Evolutionary conservation across 2,329 filamentous ascomycete species (phyloP).

Genomic region (Colletotrichum horii): DNA sequence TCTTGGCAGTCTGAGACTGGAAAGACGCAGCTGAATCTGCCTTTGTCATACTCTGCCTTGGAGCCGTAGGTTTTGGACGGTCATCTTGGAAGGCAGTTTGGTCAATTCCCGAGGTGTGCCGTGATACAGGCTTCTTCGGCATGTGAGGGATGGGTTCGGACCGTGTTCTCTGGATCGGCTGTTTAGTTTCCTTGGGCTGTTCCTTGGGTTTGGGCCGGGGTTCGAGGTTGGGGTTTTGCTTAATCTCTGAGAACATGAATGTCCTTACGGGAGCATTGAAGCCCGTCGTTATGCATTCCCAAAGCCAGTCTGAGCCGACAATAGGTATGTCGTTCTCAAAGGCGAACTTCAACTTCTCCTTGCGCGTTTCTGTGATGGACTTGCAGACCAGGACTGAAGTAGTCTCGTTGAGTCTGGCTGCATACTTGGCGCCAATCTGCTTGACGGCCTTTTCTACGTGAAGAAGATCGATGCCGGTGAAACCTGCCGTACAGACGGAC

Average conservation of each 20-base stretch:
- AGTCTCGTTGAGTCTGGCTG: conserved; percentile 74
- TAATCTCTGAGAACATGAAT: conserved; percentile 54
- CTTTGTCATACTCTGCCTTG: background rate
- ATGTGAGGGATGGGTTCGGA: conserved; percentile 6
- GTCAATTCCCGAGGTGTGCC: conserved; percentile 34
- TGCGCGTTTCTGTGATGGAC: conserved; percentile 58
- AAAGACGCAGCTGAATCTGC: conserved; percentile 29
- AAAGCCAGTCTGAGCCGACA: conserved; percentile 85
- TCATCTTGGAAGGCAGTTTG: conserved; percentile 42
- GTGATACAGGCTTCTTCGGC: conserved; percentile 24
- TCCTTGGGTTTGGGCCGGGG: conserved; percentile 4
- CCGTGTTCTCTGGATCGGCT: conserved; percentile 13
- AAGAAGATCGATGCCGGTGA: conserved; percentile 82
- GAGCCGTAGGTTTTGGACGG: background rate
- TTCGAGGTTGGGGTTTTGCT: background rate
- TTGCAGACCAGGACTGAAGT: conserved; percentile 82
- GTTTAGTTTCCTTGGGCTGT: background rate
- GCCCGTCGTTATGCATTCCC: conserved; percentile 73
- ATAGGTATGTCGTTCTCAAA: conserved; percentile 78
- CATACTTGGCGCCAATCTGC: conserved; percentile 81
- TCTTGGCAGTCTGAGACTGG: conserved; percentile 48
- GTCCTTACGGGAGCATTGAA: conserved; percentile 48
- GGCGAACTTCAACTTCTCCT: conserved; percentile 82
- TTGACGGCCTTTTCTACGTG: conserved; percentile 80
- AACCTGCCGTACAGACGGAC: conserved; percentile 80